phyloP scores from a whole-genome alignment of 495 filamentous ascomycete genomes.

The Cairneyella variabilis region DNA sequence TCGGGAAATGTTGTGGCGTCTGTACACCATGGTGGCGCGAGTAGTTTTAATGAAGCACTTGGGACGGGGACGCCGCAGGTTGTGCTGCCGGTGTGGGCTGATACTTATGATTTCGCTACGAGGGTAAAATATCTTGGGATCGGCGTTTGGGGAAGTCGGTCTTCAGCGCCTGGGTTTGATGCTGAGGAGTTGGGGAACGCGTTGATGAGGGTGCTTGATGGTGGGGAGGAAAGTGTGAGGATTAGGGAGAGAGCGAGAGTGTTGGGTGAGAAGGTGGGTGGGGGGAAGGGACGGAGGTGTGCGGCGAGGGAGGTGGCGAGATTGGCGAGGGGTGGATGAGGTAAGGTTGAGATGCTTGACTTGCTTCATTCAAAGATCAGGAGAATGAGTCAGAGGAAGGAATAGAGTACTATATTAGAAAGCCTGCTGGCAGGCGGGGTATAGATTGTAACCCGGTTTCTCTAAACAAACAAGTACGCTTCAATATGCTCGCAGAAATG shows the following conservation, averaged over 20 bases:
- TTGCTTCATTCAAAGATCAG: no score
- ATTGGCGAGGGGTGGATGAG: neutral
- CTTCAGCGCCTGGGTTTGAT: slow-evolving; percentile 25
- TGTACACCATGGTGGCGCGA: slow-evolving; percentile 49
- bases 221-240: neutral
- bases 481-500: no score
- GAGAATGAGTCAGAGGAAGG: no score
- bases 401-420: no score
- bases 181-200: slow-evolving; percentile 25
- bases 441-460: no score
- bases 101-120: slow-evolving; percentile 46
- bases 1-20: slow-evolving; percentile 40
- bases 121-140: slow-evolving; percentile 45
- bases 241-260: slow-evolving; percentile 13
- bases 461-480: no score
- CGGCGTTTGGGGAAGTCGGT: slow-evolving; percentile 42
- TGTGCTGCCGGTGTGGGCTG: slow-evolving; percentile 46
- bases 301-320: neutral
- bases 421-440: no score
- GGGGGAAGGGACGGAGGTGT: neutral
- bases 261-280: neutral
- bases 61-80: slow-evolving; percentile 49
- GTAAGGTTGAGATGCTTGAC: no score
- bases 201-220: slow-evolving; percentile 16
- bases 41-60: neutral